These are phyloP conservation scores for Chloranthus sessilifolius DNA, from an alignment of 164 flowering plant species.

Conservation along the genomic window DNA sequence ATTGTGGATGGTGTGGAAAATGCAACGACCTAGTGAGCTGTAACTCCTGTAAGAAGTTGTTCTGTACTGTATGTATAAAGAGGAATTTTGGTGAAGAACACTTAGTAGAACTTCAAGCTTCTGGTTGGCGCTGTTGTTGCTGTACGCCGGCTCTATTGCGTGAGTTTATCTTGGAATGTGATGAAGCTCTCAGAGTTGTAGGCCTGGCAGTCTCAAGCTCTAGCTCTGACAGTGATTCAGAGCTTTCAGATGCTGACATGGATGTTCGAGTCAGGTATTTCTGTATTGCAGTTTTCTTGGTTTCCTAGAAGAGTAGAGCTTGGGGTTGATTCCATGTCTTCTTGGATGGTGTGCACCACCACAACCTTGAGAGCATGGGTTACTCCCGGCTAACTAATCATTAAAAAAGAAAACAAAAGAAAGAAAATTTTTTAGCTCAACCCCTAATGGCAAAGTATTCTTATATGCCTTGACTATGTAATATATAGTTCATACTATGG, in stretches of 20 bases:
- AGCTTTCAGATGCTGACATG: conserved; percentile 38
- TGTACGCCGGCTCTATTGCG: conserved; percentile 61
- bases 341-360: no score
- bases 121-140: conserved; percentile 74
- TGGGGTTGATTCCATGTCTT: background rate
- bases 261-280: conserved; percentile 51
- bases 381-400: no score
- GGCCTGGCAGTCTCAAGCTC: conserved; percentile 46
- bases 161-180: conserved; percentile 37
- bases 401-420: no score
- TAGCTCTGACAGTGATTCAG: conserved; percentile 74
- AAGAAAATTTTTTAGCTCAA: no score
- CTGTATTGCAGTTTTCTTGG: background rate
- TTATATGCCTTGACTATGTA: no score
- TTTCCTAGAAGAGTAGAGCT: background rate
- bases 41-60: conserved; percentile 51
- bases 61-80: conserved; percentile 62
- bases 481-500: no score
- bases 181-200: conserved; percentile 40
- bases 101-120: conserved; percentile 31
- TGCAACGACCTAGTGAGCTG: conserved; percentile 56
- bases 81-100: conserved; percentile 60
- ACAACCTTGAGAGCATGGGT: no score
- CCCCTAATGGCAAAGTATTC: no score
- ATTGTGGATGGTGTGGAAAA: conserved; percentile 87